These are phyloP conservation scores for Suhomyces kilbournensis DNA, from an alignment of 805 yeast species.

Conservation along the genomic window DNA sequence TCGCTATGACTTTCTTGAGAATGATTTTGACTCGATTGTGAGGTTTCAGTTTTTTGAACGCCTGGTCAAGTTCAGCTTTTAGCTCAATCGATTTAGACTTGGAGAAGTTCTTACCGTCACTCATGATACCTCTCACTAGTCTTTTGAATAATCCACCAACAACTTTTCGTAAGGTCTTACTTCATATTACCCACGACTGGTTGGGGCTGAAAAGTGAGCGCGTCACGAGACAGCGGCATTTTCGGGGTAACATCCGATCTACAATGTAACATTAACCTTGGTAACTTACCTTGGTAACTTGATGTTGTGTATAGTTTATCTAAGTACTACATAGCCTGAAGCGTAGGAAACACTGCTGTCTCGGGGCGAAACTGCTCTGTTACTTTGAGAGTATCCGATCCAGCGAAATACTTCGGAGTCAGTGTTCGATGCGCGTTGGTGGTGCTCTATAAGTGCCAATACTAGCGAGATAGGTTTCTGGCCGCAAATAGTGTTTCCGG, in stretches of 20 bases:
- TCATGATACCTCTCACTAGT: slow-evolving; percentile 17
- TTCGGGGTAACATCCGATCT: not conserved
- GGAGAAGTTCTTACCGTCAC: slow-evolving; percentile 38
- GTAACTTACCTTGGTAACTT: too few species aligned
- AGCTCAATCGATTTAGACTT: slow-evolving; percentile 40
- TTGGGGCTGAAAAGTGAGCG: not conserved
- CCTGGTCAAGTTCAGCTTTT: slow-evolving; percentile 42
- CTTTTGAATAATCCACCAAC: not conserved
- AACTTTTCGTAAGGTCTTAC: not conserved
- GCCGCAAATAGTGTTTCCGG: slow-evolving; percentile 94
- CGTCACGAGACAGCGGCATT: not conserved
- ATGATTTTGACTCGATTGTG: slow-evolving; percentile 33
- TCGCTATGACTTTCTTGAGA: slow-evolving; percentile 74
- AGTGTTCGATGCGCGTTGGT: not conserved
- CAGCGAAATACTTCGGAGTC: slow-evolving; percentile 50
- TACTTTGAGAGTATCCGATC: slow-evolving; percentile 81
- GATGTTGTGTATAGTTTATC: not conserved
- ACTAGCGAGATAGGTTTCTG: slow-evolving; percentile 74
- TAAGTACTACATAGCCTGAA: slow-evolving; percentile 54
- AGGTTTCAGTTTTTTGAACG: slow-evolving; percentile 41
- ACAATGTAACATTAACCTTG: too few species aligned
- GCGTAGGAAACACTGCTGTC: slow-evolving; percentile 94
- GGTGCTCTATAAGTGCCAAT: slow-evolving; percentile 48
- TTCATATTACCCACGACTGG: not conserved
- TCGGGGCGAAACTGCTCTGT: slow-evolving; percentile 37